Base-by-base conservation (phyloP, 352 stramenopile genomes). In the Phytophthora meadii region DNA sequence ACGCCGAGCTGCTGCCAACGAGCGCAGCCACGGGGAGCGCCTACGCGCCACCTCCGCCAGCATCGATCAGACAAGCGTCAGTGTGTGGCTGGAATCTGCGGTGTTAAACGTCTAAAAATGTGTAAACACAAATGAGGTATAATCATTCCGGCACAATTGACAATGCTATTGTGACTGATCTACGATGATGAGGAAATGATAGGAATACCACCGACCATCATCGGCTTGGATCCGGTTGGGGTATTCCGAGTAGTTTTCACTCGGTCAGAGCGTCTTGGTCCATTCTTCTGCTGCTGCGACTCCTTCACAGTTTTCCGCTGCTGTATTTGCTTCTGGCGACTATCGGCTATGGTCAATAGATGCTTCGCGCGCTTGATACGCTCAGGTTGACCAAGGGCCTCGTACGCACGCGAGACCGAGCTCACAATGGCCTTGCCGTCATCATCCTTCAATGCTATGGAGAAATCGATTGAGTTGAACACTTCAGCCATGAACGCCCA, bases 381-480 rank as follows among this genome's bases (percentile, higher is more conserved):
- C 39, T 71, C 69, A 48, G 59, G 50, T 32, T 69, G 48, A 40
- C 51, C 70, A 12, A 84, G 70, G 19, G 61, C 62, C 56, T 71
- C 41, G 34, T 76, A 77, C n/a, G 76, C 72, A 30, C 63, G 76
- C 19, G 72, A 69, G 32, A 65, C 56, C 42, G 52, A 49, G 25
- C 24, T 69, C 22, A 70, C 54, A 34, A 84, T 69, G 25, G 55
- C 47, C 15, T 72, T 56, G 27, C 63, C 15, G 17, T 80, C 46
- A 9, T 74, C 70, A 40, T 68, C 60, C 7, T 54, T 66, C 14
- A 52, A 60, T 4, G 60, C 54, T 3, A 47, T 44, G 7, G 68
- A 42, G 34, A 77, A 74, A 47, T 84, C 66, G 25, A 69, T 73
- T 14, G 74, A 37, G 2, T 78, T 54, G 27, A 84, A 77, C 6